Evolutionary conservation across 1,284 basidiomycete species (phyloP).

Genomic region (Pseudozyma pruni): DNA sequence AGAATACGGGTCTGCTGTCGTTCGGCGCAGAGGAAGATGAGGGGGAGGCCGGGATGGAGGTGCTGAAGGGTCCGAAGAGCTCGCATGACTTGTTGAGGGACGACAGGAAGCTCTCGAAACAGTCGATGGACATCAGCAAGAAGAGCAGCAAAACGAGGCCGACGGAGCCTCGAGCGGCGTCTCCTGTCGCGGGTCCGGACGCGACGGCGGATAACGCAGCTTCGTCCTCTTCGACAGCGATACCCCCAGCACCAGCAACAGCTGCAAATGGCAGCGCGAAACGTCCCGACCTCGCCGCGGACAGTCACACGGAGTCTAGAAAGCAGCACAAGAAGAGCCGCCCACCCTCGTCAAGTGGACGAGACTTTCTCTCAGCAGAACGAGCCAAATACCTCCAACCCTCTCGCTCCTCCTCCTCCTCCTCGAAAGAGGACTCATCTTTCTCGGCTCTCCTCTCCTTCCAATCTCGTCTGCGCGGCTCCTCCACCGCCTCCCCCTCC

Average conservation of each 20-base stretch:
- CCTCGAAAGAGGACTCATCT: constrained; percentile 10
- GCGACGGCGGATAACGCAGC: not conserved
- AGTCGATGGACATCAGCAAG: constrained; percentile 1
- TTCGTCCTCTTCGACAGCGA: not conserved
- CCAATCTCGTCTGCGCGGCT: constrained; percentile 31
- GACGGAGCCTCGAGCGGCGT: not conserved
- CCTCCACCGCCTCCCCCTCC: not conserved
- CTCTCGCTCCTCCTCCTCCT: not conserved
- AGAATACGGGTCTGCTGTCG: constrained; percentile 54
- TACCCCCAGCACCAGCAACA: not conserved
- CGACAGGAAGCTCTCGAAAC: constrained; percentile 51
- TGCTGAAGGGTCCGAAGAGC: constrained; percentile 53
- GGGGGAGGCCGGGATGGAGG: not conserved
- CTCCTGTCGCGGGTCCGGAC: no score
- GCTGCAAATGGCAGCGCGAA: no score
- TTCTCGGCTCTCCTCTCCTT: constrained; percentile 32
- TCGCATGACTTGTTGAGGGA: constrained; percentile 61
- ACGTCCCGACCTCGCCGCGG: not conserved
- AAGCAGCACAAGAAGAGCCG: not conserved
- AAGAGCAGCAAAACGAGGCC: not conserved
- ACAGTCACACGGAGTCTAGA: no score
- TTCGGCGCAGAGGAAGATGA: constrained; percentile 61
- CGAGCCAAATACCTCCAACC: constrained; percentile 25
- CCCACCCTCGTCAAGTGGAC: not conserved
- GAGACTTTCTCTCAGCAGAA: constrained; percentile 7